Conservation (phyloP, 2,329 filamentous ascomycete genomes). For the Nemania sp. region DNA sequence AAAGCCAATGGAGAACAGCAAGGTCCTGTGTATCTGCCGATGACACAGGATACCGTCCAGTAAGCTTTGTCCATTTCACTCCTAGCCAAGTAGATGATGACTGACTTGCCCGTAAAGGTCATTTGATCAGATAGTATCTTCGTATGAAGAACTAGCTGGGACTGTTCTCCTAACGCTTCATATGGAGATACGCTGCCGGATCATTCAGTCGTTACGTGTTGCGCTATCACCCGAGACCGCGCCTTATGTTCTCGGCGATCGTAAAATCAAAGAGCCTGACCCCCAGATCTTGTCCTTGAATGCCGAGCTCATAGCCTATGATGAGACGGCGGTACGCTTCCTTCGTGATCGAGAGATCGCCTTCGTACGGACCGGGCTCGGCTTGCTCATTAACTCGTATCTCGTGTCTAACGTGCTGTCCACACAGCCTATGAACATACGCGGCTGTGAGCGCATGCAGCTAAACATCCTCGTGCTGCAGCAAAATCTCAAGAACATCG, state of each 20-base stretch:
- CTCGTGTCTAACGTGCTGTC: constrained; percentile 72
- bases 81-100: not conserved
- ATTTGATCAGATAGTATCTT: constrained; percentile 85
- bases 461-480: constrained; percentile 94
- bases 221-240: constrained; percentile 63
- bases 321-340: constrained; percentile 76
- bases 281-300: constrained; percentile 82
- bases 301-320: constrained; percentile 80
- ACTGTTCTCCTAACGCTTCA: constrained; percentile 84
- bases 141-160: constrained; percentile 78
- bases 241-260: constrained; percentile 66
- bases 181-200: constrained; percentile 82
- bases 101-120: constrained; percentile 52
- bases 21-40: constrained; percentile 76
- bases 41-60: constrained; percentile 82
- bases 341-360: constrained; percentile 70
- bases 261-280: constrained; percentile 76
- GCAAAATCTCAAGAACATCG: constrained; percentile 94
- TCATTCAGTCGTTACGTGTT: constrained; percentile 74
- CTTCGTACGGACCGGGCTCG: constrained; percentile 78
- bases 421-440: constrained; percentile 80
- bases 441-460: constrained; percentile 84
- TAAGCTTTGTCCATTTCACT: constrained; percentile 50
- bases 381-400: constrained; percentile 75
- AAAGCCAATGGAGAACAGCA: constrained; percentile 61